phyloP scores from a whole-genome alignment of 768 basidiomycete genomes.

The Russula foetens region DNA sequence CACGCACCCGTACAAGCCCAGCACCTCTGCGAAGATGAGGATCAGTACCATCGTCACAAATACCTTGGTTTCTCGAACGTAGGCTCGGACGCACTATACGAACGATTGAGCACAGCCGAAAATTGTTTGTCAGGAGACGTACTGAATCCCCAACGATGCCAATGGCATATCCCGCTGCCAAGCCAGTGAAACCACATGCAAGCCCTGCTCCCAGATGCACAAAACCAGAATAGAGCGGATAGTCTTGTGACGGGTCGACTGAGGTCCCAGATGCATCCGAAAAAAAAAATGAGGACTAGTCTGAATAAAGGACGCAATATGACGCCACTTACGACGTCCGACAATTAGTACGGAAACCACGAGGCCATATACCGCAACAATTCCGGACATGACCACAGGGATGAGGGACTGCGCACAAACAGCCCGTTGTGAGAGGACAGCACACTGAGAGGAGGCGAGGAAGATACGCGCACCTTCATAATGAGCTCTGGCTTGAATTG shows the following conservation, averaged over 20 bases:
- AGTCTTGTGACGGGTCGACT: constrained; percentile 18
- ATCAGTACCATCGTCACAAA: constrained; percentile 97
- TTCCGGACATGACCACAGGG: constrained; percentile 99
- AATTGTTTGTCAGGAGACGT: not conserved
- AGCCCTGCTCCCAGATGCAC: constrained; percentile 92
- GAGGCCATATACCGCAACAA: constrained; percentile 98
- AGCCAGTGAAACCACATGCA: constrained; percentile 86
- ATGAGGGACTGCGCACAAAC: constrained; percentile 32
- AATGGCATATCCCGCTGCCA: constrained; percentile 95
- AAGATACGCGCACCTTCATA: constrained; percentile 72
- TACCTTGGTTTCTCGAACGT: constrained; percentile 90
- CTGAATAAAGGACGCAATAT: not conserved
- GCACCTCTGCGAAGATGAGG: constrained; percentile 93
- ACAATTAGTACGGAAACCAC: constrained; percentile 98
- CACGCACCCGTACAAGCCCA: constrained; percentile 73
- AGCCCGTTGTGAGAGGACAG: not conserved
- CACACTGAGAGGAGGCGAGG: not conserved
- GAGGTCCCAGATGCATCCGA: not conserved
- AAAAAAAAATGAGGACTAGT: not conserved
- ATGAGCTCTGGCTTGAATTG: constrained; percentile 93
- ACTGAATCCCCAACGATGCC: constrained; percentile 98
- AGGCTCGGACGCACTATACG: constrained; percentile 70
- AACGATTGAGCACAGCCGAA: not conserved
- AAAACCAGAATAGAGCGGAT: constrained; percentile 82
- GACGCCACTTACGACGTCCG: constrained; percentile 56